Evolutionary conservation across 2,329 filamentous ascomycete genomes (phyloP).

Genomic region (Aspergillus fischeri): DNA sequence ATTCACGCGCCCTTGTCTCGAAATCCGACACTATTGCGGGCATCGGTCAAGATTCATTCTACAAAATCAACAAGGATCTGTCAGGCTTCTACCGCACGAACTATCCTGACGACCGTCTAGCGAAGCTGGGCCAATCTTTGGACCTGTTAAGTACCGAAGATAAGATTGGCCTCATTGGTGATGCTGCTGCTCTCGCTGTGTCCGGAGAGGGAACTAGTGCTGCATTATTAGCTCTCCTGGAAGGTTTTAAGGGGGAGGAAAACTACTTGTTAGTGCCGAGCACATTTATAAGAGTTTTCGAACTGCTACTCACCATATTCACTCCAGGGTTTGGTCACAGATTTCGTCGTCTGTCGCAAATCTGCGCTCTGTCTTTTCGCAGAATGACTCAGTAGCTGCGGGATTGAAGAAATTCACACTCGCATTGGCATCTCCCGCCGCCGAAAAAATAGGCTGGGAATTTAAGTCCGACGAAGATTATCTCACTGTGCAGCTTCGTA

Average conservation of each 20-base stretch:
- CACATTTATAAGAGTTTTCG: background rate
- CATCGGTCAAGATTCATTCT: constrained; percentile 71
- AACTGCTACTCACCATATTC: constrained; percentile 15
- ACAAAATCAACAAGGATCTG: constrained; percentile 88
- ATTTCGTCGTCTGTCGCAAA: constrained; percentile 71
- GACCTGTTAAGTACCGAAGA: constrained; percentile 76
- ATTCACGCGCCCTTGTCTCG: constrained; percentile 64
- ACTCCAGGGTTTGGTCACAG: constrained; percentile 70
- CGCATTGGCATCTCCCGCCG: constrained; percentile 69
- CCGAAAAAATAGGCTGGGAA: constrained; percentile 81
- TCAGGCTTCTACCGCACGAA: constrained; percentile 91
- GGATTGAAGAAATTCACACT: constrained; percentile 75
- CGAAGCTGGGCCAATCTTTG: constrained; percentile 72
- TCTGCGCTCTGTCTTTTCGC: constrained; percentile 79
- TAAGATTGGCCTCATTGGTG: constrained; percentile 88
- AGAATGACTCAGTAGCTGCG: constrained; percentile 65
- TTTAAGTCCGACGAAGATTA: constrained; percentile 75
- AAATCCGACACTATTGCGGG: constrained; percentile 70
- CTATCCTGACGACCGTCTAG: constrained; percentile 79
- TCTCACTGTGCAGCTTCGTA: constrained; percentile 75
- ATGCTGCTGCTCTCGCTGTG: constrained; percentile 82
- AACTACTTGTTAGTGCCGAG: constrained; percentile 63
- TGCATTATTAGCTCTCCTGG: constrained; percentile 74
- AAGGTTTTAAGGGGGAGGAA: constrained; percentile 76
- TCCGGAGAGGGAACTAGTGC: constrained; percentile 80